Base-by-base conservation (phyloP, 176 grass and related monocot species). In the Raddia guianensis region DNA sequence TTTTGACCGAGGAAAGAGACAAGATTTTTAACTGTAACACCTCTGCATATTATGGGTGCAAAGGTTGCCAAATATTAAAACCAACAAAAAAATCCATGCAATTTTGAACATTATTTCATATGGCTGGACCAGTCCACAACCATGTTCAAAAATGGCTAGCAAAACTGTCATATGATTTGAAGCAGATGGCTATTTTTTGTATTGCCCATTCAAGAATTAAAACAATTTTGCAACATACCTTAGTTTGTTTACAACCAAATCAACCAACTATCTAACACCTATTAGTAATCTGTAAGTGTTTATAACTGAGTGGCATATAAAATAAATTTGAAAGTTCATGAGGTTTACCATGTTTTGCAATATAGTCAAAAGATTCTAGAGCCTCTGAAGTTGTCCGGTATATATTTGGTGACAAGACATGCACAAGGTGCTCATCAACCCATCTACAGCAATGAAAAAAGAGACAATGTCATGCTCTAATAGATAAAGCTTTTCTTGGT, bases 281-380 rank as follows among this genome's bases (percentile, higher is more conserved):
- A 65, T 68, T 72, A 67, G 13, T 47, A 15, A 11, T 73, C 33
- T 50, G 0, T 53, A 59, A 61, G 12, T 1, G 15, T 60, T 69
- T 68, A 70, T 1, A 15, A 11, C 16, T 32, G 12, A 56, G 6
- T 51, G 20, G 54, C 34, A 70, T 60, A 45, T 3, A 62, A 5
- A 73, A 33, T 5, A 52, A 34, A 72, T 14, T 77, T 72, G 20
- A 49, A 52, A 53, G 7, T 49, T 63, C n/a, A 62, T 54, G 2
- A 12, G 0, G 35, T 8, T 81, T 89, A 98, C 95, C 95, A 81
- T 92, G 47, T 83, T 95, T 91, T 69, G 95, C 68, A 70, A 98
- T 94, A 78, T 98, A 98, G 79, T 98, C 92, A 89, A 98, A 98
- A 53, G 95, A 98, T 86, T 98, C 92, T 72, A 98, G 82, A 64